phyloP scores from a whole-genome alignment of 345 rosid species.

The Gossypium arboreum region DNA sequence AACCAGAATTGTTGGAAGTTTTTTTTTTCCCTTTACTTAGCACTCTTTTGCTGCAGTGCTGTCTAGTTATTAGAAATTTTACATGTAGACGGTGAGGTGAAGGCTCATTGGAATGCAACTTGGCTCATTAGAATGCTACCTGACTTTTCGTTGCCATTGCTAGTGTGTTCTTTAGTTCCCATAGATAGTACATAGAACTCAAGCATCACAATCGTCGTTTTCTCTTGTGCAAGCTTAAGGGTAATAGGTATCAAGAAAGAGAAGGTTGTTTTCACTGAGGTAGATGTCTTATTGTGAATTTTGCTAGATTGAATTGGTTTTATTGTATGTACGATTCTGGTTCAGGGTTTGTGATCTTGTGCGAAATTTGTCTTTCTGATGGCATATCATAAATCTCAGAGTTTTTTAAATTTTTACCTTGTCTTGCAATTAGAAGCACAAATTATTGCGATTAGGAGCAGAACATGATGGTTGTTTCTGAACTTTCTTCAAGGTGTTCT shows the following conservation, averaged over 20 bases:
- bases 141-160: neutral
- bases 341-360: neutral
- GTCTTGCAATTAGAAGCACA: neutral
- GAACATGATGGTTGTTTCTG: neutral
- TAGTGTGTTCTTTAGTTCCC: neutral
- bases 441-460: constrained; percentile 1
- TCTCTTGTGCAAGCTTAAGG: neutral
- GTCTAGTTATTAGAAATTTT: neutral
- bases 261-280: neutral
- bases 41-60: neutral
- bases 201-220: neutral
- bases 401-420: neutral
- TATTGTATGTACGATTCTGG: constrained; percentile 1
- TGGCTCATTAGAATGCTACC: neutral
- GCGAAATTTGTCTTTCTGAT: neutral
- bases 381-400: neutral
- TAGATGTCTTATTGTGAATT: neutral
- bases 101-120: neutral
- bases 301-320: neutral
- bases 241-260: neutral
- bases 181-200: neutral
- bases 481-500: neutral
- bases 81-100: neutral
- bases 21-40: neutral
- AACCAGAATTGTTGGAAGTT: neutral